Base-by-base conservation (phyloP, 169 alveolate species). In the Haemoproteus tartakovskyi region DNA sequence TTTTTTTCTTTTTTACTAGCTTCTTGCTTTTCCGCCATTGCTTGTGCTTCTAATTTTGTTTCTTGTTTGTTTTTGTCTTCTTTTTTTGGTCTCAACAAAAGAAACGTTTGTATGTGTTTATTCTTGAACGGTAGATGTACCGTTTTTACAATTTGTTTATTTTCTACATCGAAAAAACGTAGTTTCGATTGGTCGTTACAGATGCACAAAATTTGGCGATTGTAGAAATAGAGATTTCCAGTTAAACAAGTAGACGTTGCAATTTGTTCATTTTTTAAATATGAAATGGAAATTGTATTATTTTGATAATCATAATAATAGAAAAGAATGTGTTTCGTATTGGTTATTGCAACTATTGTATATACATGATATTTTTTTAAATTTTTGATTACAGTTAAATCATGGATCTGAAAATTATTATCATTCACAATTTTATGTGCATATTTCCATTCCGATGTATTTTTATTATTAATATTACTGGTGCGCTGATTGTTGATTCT, bases 101-200 rank as follows among this genome's bases (percentile, higher is more conserved):
- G n/a, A n/a, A n/a, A n/a, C 14, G 24, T 21, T 27, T 67, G 37
- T 11, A 67, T 70, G 8, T 41, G 29, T 41, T 67, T 52, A 5
- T 54, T 50, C 26, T 46, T 26, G 56, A 67, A 67, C 18, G 82
- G 82, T n/a, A 67, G 46, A 27, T 40, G 60, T 5, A 67, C 50
- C 16, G 82, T 67, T 67, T 67, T 67, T 16, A 67, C 47, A 19
- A 67, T 67, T 54, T 67, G 51, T 27, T 67, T 67, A 6, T 56
- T 67, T 45, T 67, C 82, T 33, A 67, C 27, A 46, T 67, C 82
- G 33, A 67, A 52, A 33, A 52, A 67, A 6, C 82, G 64, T 16
- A 67, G 16, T 33, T 67, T 67, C 26, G 61, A 52, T 18, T 46
- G 60, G 16, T 67, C 82, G 56, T 67, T 67, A 22, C 82, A 67